Base-by-base conservation (phyloP, 768 basidiomycete genomes). In the Phanerodontia chrysosporium region DNA sequence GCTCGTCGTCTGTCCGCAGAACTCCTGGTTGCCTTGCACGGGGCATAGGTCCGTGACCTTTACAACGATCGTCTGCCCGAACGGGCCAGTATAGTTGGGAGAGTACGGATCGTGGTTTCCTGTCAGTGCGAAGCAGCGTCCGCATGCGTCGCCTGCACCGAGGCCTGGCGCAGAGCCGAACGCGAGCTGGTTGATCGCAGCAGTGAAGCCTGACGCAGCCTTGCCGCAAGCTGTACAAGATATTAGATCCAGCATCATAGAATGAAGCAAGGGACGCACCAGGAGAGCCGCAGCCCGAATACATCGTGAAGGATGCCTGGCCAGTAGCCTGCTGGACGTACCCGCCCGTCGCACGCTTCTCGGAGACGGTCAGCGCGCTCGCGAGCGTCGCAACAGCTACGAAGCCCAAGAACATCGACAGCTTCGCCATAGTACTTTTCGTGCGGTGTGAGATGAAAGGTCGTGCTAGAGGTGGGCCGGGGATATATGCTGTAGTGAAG, bases 161-260 rank as follows among this genome's bases (percentile, higher is more conserved):
- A 71, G 35, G 0, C 82, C 81, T 16, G 82, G 78, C n/a, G 67
- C 54, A 7, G 80, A 72, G 44, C 83, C 83, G 57, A 82, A 86
- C 0, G 83, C 71, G 22, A 84, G 75, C 68, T 84, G 82, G 67
- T 76, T 83, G 10, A 85, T 76, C 8, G 83, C 83, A 10, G 83
- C 82, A 3, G 81, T 82, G 68, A 70, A 83, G 2, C 83, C 83
- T 29, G 64, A 68, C 3, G 75, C 80, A 18, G 74, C 61, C 58
- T 76, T 73, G 5, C 84, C 83, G 63, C 84, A 85, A 22, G 82
- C 83, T 35, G 2, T 3, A 28, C 28, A 78, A 79, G 13, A 73
- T 76, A 89, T 87, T 0, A 86, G 86, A 62, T 87, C 80, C 10
- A 87, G 89, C 32, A 86, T 69, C 80, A 27, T 10, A n/a, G 45